Evolutionary conservation across 225 moss, liverwort and hornwort species (phyloP).

Genomic region (Sphagnum contortum): DNA sequence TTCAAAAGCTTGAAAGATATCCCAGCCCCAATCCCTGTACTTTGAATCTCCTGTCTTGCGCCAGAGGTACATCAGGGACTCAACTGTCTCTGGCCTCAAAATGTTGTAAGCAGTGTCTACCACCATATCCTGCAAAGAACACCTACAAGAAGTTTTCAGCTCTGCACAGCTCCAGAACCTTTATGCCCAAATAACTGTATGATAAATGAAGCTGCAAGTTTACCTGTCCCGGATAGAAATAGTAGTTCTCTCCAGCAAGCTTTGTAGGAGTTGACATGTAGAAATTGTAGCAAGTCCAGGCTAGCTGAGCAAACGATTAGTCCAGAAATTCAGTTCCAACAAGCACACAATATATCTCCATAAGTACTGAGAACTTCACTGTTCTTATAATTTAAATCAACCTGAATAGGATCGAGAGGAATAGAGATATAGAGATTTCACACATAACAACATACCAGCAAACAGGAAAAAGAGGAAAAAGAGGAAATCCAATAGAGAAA

Average conservation of each 20-base stretch:
- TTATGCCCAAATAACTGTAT: neutral
- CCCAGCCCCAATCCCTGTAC: conserved; percentile 71
- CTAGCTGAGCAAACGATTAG: conserved; percentile 40
- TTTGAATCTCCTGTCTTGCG: conserved; percentile 41
- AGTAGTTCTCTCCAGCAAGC: conserved; percentile 86
- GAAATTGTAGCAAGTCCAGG: conserved; percentile 83
- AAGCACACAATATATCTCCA: too few relatives aligned
- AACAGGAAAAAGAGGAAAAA: too few relatives aligned
- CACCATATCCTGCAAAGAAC: conserved; percentile 31
- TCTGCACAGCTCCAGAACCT: neutral
- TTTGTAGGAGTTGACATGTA: conserved; percentile 73
- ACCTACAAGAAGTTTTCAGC: neutral
- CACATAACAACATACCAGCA: too few relatives aligned
- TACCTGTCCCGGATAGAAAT: conserved; percentile 53
- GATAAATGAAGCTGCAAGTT: neutral
- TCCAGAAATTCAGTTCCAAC: too few relatives aligned
- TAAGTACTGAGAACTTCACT: too few relatives aligned
- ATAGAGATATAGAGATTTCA: too few relatives aligned
- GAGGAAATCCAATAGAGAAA: too few relatives aligned
- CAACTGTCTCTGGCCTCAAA: conserved; percentile 56
- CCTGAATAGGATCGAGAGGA: too few relatives aligned
- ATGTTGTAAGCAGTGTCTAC: conserved; percentile 46
- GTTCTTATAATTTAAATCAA: too few relatives aligned
- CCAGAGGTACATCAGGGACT: conserved; percentile 56
- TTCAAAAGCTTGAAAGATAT: conserved; percentile 61